These are phyloP conservation scores for Phlebopus sp. DNA, from an alignment of 1,284 basidiomycete genomes.

Conservation along the genomic window DNA sequence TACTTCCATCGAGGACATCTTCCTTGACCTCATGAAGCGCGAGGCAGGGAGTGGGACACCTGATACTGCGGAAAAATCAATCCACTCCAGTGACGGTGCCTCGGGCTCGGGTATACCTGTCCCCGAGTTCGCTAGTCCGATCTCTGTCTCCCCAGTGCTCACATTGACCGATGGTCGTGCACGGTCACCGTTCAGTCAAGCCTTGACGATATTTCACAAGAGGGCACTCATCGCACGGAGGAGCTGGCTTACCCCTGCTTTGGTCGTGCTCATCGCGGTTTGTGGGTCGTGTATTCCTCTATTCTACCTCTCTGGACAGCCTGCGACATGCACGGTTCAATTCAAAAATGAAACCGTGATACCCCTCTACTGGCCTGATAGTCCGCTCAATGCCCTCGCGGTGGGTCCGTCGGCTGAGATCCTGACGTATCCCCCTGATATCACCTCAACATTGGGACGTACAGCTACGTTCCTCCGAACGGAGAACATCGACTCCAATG, in stretches of 20 bases:
- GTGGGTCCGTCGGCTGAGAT: conserved; percentile 26
- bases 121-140: conserved; percentile 42
- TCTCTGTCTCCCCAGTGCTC: conserved; percentile 27
- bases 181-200: conserved; percentile 54
- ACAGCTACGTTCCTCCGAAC: conserved; percentile 33
- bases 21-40: conserved; percentile 66
- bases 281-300: conserved; percentile 64
- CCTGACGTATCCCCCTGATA: conserved; percentile 46
- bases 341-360: conserved; percentile 35
- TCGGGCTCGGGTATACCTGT: background rate
- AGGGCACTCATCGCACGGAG: conserved; percentile 62
- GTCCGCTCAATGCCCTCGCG: conserved; percentile 32
- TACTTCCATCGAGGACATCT: conserved; percentile 79
- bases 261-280: conserved; percentile 61
- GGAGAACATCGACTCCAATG: conserved; percentile 44
- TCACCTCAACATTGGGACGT: conserved; percentile 41
- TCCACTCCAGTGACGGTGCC: conserved; percentile 11
- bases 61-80: conserved; percentile 10
- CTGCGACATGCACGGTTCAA: conserved; percentile 47
- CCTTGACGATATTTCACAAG: conserved; percentile 72
- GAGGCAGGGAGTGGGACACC: conserved; percentile 24
- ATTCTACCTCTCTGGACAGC: conserved; percentile 54
- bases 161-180: conserved; percentile 48
- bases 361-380: conserved; percentile 49
- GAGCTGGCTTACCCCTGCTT: conserved; percentile 64